These are phyloP conservation scores for Tylopilus rubrobrunneus DNA, from an alignment of 768 basidiomycete species.

Conservation along the genomic window DNA sequence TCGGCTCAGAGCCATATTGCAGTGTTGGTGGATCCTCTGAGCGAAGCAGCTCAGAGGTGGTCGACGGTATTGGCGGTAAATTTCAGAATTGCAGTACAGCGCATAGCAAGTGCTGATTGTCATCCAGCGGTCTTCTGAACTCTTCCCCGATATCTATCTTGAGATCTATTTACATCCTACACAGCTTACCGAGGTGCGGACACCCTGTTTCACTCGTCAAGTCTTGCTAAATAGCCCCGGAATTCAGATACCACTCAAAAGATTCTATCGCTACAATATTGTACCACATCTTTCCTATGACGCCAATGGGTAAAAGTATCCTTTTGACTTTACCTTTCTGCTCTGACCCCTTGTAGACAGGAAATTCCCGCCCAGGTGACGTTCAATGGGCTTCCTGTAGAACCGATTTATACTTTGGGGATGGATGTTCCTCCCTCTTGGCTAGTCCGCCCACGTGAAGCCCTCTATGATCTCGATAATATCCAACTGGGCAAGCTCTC, in stretches of 20 bases:
- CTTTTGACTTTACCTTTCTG: not conserved
- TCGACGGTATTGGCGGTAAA: conserved; percentile 70
- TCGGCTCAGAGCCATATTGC: conserved; percentile 68
- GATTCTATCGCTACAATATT: conserved; percentile 85
- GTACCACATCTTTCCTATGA: conserved; percentile 58
- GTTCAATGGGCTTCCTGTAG: conserved; percentile 73
- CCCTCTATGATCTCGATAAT: conserved; percentile 93
- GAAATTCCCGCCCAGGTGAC: conserved; percentile 55
- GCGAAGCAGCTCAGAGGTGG: conserved; percentile 84
- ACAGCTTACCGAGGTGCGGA: conserved; percentile 59
- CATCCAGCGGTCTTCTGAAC: conserved; percentile 27
- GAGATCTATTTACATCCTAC: conserved; percentile 80
- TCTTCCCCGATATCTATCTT: conserved; percentile 61
- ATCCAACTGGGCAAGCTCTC: conserved; percentile 74
- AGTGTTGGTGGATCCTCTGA: conserved; percentile 80
- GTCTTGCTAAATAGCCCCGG: not conserved
- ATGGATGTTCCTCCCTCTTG: conserved; percentile 91
- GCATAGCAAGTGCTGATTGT: not conserved
- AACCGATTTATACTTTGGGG: conserved; percentile 90
- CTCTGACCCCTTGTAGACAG: conserved; percentile 35
- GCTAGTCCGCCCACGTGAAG: conserved; percentile 88
- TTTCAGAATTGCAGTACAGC: not conserved
- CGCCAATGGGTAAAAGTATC: conserved; percentile 51
- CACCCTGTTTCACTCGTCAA: not conserved
- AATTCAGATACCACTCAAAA: conserved; percentile 77